Evolutionary conservation across 2,329 filamentous ascomycete genomes (phyloP), one percentile per base, ranked within the genome.

Genomic region (Thelonectria blattea): DNA sequence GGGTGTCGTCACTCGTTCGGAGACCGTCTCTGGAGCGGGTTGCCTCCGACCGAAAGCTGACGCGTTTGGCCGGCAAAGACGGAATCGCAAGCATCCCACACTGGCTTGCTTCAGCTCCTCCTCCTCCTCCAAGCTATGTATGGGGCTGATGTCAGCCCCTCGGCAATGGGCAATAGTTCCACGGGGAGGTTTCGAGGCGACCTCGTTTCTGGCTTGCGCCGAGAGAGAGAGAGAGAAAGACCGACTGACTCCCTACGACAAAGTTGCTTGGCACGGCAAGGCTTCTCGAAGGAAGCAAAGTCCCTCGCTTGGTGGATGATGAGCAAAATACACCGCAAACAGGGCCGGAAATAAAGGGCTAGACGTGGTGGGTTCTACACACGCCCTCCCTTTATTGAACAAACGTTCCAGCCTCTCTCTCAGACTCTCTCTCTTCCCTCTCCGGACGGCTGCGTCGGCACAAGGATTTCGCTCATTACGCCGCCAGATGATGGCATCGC

Each of bases 401-500:
- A 51, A 46, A 55, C 52, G 45, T 56, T 48, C 60, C 52, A 54
- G 42, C 63, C 58, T 56, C 65, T 24, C 22, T 24, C 4, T 24
- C 22, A n/a, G n/a, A n/a, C n/a, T n/a, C n/a, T 24, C 22, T 24
- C 22, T 24, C 27, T 10, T 10, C 8, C 27, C 63, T 56, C 66
- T 63, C 60, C 63, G 56, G 62, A 71, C 68, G 68, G 68, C 65
- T 71, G 67, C 60, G 67, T 68, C 68, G 68, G 68, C 68, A 70
- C 61, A 58, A 68, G 65, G 67, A 58, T 62, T 67, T 65, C 59
- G 58, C 63, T 65, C 68, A 61, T 61, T 64, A 57, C 61, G 62
- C 64, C 62, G 59, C 62, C 56, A 59, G 65, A 71, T 68, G 67
- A 71, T 71, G 68, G 67, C 64, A 71, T 68, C 56, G 59, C 64